Evolutionary conservation across 2,329 filamentous ascomycete species (phyloP).

Genomic region (Berkeleyomyces basicola): DNA sequence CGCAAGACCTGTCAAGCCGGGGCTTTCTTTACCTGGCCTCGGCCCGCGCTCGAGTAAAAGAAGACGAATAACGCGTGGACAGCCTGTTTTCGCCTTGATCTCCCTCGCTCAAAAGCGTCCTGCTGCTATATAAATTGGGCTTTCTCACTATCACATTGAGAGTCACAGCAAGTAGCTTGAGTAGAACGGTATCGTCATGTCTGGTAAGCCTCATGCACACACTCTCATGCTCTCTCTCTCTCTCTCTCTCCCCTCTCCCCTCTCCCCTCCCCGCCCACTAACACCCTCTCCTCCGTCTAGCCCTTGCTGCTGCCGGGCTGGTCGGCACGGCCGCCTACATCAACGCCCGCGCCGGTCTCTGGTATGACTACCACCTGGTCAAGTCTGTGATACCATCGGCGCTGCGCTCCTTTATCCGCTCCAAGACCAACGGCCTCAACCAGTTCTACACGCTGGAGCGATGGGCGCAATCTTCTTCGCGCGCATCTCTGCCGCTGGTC

Average conservation of each 20-base stretch:
- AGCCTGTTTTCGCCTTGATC: no score
- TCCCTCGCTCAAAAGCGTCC: not conserved
- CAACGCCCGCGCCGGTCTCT: slow-evolving; percentile 52
- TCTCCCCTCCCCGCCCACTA: not conserved
- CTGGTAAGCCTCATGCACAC: not conserved
- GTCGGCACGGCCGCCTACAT: slow-evolving; percentile 54
- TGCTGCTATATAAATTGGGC: not conserved
- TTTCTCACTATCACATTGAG: no score
- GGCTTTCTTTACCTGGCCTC: not conserved
- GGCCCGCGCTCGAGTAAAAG: not conserved
- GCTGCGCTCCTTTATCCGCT: slow-evolving; percentile 11
- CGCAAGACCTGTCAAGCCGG: not conserved
- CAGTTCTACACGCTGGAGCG: slow-evolving; percentile 62
- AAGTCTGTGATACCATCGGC: slow-evolving; percentile 29
- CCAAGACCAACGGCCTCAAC: slow-evolving; percentile 40
- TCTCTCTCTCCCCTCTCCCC: not conserved
- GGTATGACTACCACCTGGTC: slow-evolving; percentile 49
- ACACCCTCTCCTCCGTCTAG: slow-evolving; percentile 1
- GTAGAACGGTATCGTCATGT: not conserved
- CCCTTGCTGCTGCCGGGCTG: slow-evolving; percentile 32
- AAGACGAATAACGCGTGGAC: not conserved
- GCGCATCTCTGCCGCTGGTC: slow-evolving; percentile 41
- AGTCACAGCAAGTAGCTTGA: not conserved
- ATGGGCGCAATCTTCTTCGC: slow-evolving; percentile 35
- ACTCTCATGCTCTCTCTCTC: not conserved